Base-by-base conservation (phyloP, 192 early-diverging fungal genomes). In the Linnemannia elongata region DNA sequence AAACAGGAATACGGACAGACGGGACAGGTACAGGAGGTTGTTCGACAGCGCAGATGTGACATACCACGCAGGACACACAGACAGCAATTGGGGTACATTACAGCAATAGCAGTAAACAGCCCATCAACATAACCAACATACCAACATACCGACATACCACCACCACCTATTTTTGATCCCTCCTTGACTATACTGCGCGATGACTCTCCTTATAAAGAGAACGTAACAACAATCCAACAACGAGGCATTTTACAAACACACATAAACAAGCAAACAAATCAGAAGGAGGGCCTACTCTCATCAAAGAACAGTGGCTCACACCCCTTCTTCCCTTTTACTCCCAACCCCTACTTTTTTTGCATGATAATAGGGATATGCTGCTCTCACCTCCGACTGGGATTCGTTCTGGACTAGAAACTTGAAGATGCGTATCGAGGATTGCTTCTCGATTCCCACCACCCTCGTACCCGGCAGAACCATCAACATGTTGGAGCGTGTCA, bases 301-400 rank as follows among this genome's bases (percentile, higher is more conserved):
- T 4, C 10, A 66, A 30, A 10, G 27, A 27, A 33, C 60, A 15
- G 30, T 35, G 33, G 24, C 47, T 72, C 7, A 69, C 38, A 39
- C 38, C 38, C 80, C 70, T 15, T 22, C 69, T 70, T 42, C 24
- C 69, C 52, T 55, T 69, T 77, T 57, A 33, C 42, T 8, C 71
- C 38, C 38, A 49, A 63, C 68, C 78, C 41, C 69, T 57, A 70
- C 27, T 35, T 54, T 63, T 33, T 33, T 30, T 30, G 60, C 60
- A 7, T 41, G 24, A 38, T 57, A 39, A 45, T 85, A 96, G 93
- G 96, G 98, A 22, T 97, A 95, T 87, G 97, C 98, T 47, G 96
- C 97, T 45, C 88, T 99, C 78, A 96, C 96, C 69, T 97, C 96
- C 41, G 98, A 98, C 80, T 99, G 98, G 91, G 97, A 99, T 83